Evolutionary conservation across 2,329 filamentous ascomycete species (phyloP).

Genomic region (Sphaceloma murrayae): DNA sequence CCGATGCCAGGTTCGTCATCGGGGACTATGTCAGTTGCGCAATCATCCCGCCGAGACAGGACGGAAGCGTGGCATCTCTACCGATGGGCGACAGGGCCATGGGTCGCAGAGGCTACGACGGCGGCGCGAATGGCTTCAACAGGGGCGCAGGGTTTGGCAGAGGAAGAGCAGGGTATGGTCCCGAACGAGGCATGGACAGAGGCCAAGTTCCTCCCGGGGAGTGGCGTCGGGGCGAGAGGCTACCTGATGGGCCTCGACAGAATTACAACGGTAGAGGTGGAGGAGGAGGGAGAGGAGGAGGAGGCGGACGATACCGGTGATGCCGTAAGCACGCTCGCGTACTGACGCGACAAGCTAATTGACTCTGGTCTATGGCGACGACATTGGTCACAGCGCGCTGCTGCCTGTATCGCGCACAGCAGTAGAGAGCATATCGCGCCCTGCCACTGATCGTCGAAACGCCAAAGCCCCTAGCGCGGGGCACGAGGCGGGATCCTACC

Average conservation of each 20-base stretch:
- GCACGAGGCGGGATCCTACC: too few relatives aligned
- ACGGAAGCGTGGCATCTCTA: slow-evolving; percentile 61
- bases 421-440: too few relatives aligned
- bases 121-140: slow-evolving; percentile 28
- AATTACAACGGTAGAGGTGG: too few relatives aligned
- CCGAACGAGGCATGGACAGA: slow-evolving; percentile 19
- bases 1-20: slow-evolving; percentile 70
- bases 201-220: slow-evolving; percentile 28
- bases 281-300: slow-evolving; percentile 19
- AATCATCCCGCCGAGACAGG: slow-evolving; percentile 62
- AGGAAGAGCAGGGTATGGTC: slow-evolving; percentile 22
- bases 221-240: slow-evolving; percentile 33
- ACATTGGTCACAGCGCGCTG: too few relatives aligned
- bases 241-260: slow-evolving; percentile 25
- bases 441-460: too few relatives aligned
- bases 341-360: too few relatives aligned
- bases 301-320: slow-evolving; percentile 20
- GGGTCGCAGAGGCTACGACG: slow-evolving; percentile 30
- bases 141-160: slow-evolving; percentile 19
- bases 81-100: slow-evolving; percentile 40
- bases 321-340: not conserved
- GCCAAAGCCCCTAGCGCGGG: too few relatives aligned
- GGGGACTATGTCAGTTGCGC: slow-evolving; percentile 83
- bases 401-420: too few relatives aligned
- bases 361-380: too few relatives aligned